Evolutionary conservation across 139 green algal species (phyloP).

Genomic region (Coccomyxa sp.): DNA sequence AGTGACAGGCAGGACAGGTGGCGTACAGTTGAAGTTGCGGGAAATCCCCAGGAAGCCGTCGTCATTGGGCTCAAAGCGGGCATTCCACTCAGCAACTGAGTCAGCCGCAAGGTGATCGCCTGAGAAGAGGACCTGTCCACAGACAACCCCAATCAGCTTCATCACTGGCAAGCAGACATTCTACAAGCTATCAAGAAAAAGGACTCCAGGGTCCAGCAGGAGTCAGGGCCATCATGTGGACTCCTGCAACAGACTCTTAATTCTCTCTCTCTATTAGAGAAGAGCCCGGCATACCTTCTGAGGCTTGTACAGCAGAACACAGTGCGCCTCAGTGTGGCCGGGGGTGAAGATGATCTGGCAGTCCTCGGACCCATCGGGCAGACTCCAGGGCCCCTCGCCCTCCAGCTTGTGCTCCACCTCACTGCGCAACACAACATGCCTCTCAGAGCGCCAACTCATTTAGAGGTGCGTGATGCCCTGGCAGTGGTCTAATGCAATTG

Average conservation of each 20-base stretch:
- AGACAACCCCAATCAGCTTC: not conserved
- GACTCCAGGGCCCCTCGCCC: conserved; percentile 58
- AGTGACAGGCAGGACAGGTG: not conserved
- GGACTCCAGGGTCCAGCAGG: not conserved
- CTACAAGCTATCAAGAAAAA: not conserved
- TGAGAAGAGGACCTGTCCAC: not conserved
- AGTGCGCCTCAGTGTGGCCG: conserved; percentile 60
- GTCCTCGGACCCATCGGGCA: conserved; percentile 39
- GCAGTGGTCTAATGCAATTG: not conserved
- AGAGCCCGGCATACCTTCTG: not conserved
- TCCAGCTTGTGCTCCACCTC: conserved; percentile 54
- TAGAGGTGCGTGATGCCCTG: not conserved
- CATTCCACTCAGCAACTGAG: not conserved
- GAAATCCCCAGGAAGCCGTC: not conserved
- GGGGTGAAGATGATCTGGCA: conserved; percentile 60
- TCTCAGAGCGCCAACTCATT: not conserved
- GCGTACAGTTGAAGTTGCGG: not conserved
- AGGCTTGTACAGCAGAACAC: conserved; percentile 57
- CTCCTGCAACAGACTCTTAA: not conserved
- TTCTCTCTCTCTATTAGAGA: not conserved
- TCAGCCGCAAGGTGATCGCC: not conserved
- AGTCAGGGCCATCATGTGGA: not conserved
- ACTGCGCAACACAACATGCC: conserved; percentile 12
- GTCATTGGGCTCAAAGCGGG: not conserved
- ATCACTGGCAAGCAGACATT: not conserved